Base-by-base conservation (phyloP, 1,139 yeast species). In the Lodderomyces pseudojiufengensis region DNA sequence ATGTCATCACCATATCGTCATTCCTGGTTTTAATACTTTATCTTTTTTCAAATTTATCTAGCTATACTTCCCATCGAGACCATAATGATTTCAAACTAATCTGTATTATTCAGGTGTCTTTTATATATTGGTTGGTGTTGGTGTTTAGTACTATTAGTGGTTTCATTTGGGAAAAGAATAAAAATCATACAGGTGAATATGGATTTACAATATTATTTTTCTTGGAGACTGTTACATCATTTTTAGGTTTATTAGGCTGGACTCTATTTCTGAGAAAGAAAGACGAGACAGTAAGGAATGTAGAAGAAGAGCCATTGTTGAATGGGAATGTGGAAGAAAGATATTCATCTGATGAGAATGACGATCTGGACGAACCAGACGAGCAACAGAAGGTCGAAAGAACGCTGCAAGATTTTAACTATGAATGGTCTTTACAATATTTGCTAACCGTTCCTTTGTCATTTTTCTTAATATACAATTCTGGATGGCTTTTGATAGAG, bases 371-470 rank as follows among this genome's bases (percentile, higher is more conserved):
- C 22, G 49, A 50, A 7, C 36, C 41, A 9, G 31, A 14, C 3
- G 30, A 25, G 9, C 12, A 21, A 11, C 3, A 16, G 50, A 49
- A 22, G 29, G 42, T 20, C 44, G 50, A 23, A 45, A 49, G 2
- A 49, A 66, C 12, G 20, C 8, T 20, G 10, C 70, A 72, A 36
- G 69, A 76, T 5, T 68, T 70, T 42, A 70, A 81, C 31, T 86
- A 83, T 53, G 95, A 84, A 50, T 87, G 96, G 95, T 70, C 81
- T 7, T 48, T 85, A 18, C 95, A 87, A 56, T 85, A 76, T 48
- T 48, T 84, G 23, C 45, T 81, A 3, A 57, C 81, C 24, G 85
- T 81, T 6, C 95, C 95, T 4, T 35, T 84, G n/a, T 65, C 80
- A 0, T 63, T 78, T 1, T 69, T 74, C 31, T 45, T 81, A 21